phyloP scores from a whole-genome alignment of 495 filamentous ascomycete species.

The Trichocladium antarcticum region DNA sequence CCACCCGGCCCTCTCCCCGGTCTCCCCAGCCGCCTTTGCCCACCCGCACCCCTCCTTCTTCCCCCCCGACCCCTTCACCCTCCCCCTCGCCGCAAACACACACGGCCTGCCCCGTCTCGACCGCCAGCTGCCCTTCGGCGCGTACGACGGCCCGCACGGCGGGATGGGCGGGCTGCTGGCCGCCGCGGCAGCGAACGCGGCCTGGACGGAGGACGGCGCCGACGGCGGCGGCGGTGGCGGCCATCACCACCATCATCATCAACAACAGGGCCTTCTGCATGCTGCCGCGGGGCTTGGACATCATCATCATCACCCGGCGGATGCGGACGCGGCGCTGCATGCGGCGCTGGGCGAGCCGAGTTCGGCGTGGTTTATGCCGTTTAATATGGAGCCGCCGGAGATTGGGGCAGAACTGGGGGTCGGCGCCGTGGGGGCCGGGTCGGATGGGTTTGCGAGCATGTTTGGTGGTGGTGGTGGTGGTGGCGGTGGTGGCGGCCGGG shows the following conservation, averaged over 20 bases:
- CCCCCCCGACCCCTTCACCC: conserved; percentile 31
- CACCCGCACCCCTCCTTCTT: too few relatives aligned
- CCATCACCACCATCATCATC: neutral
- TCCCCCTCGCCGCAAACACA: conserved; percentile 19
- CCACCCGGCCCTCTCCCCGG: conserved; percentile 34
- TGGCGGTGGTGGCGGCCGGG: conserved; percentile 12
- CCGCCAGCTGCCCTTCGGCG: conserved; percentile 67
- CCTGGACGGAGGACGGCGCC: conserved; percentile 10
- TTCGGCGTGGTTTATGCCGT: conserved; percentile 87
- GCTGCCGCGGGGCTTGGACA: neutral
- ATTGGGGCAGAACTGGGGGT: conserved; percentile 41
- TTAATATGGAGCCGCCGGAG: conserved; percentile 73
- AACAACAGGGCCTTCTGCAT: neutral
- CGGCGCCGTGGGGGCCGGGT: conserved; percentile 25
- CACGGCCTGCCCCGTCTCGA: conserved; percentile 53
- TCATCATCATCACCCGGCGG: conserved; percentile 4
- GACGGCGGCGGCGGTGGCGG: conserved; percentile 1
- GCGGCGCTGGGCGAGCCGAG: conserved; percentile 41
- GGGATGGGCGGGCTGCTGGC: conserved; percentile 13
- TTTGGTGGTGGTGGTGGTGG: conserved; percentile 27
- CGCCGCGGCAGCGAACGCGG: conserved; percentile 9
- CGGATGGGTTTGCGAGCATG: conserved; percentile 32
- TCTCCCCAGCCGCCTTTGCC: conserved; percentile 34
- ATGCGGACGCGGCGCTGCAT: conserved; percentile 22
- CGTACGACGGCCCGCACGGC: conserved; percentile 43